phyloP scores from a whole-genome alignment of 129 eudicot genomes.

The Sambucus nigra region DNA sequence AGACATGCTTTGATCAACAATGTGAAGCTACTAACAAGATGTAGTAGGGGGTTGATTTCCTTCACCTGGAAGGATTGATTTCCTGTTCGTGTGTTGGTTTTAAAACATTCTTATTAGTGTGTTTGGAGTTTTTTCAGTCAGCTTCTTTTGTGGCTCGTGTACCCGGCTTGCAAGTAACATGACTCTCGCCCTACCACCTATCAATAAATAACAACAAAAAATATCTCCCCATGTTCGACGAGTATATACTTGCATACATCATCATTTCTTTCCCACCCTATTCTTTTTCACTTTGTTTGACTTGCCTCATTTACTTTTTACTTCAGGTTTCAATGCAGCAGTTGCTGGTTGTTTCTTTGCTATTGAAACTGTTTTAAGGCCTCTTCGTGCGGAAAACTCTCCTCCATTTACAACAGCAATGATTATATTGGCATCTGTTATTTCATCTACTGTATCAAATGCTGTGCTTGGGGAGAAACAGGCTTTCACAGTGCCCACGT shows the following conservation, averaged over 20 bases:
- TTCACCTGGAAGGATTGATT: no score
- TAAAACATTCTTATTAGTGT: neutral
- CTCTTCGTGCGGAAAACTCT: slow-evolving; percentile 96
- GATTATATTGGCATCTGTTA: slow-evolving; percentile 95
- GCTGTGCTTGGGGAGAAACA: slow-evolving; percentile 88
- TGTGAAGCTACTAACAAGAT: no score
- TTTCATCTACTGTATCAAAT: slow-evolving; percentile 93
- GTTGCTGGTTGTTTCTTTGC: slow-evolving; percentile 99
- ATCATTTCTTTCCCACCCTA: slow-evolving; percentile 1
- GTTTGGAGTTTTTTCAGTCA: neutral
- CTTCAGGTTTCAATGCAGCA: slow-evolving; percentile 92
- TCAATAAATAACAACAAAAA: no score
- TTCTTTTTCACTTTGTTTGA: neutral
- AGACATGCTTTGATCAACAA: no score
- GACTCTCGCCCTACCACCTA: neutral
- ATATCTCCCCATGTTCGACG: no score
- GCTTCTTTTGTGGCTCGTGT: neutral
- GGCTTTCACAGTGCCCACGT: slow-evolving; percentile 98
- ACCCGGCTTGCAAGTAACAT: neutral
- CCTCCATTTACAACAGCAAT: slow-evolving; percentile 99
- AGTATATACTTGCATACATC: no score
- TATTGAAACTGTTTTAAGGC: slow-evolving; percentile 92
- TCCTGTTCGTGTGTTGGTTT: neutral
- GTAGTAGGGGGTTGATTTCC: no score
- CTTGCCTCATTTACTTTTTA: neutral